A percentile compares a stretch with the other conserved stretches of the same genome.
These are phyloP conservation scores for Globisporangium cederbergense DNA, from an alignment of 352 stramenopile genomes.

Conservation along the genomic window DNA sequence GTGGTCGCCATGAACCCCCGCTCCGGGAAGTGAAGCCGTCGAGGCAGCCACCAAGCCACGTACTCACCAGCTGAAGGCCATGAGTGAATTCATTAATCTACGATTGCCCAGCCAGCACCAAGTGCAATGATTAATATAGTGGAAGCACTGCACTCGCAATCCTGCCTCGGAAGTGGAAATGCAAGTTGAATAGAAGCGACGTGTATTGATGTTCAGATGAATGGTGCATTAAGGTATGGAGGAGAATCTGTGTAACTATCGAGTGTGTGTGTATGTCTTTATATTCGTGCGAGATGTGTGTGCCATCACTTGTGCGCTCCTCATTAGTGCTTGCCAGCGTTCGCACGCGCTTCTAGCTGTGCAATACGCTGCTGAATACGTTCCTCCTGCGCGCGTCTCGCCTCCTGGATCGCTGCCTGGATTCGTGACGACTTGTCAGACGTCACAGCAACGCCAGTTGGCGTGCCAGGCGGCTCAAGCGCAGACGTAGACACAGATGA, in stretches of 20 bases:
- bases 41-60: no score
- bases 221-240: background rate
- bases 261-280: background rate
- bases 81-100: no score
- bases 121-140: no score
- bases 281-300: background rate
- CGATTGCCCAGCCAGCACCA: no score
- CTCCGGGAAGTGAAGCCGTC: no score
- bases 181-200: no score
- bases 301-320: no score
- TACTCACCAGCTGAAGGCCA: no score
- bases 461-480: conserved; percentile 27
- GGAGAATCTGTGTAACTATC: background rate
- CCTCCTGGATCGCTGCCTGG: conserved; percentile 47
- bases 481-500: conserved; percentile 7
- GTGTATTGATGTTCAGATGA: background rate
- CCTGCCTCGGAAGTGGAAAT: no score
- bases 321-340: conserved; percentile 6
- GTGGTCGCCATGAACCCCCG: no score
- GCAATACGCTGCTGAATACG: conserved; percentile 63
- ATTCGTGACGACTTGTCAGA: conserved; percentile 43
- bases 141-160: no score
- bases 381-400: conserved; percentile 43
- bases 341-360: conserved; percentile 30
- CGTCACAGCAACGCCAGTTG: conserved; percentile 27